These are phyloP conservation scores for Fusarium nurragi DNA, from an alignment of 2,329 filamentous ascomycete species.

Conservation along the genomic window DNA sequence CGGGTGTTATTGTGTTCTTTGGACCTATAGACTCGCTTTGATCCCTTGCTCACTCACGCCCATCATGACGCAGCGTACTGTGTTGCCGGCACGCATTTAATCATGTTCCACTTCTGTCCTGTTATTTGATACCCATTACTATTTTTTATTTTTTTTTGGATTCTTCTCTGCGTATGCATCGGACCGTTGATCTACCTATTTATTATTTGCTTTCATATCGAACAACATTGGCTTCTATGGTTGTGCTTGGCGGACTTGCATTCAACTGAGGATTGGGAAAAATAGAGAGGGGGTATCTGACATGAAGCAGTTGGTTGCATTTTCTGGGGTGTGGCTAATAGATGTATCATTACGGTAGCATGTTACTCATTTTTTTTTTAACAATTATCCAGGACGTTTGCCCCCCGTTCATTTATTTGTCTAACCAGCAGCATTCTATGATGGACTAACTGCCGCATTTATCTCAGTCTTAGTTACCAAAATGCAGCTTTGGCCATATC, in stretches of 20 bases:
- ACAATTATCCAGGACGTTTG: constrained; percentile 18
- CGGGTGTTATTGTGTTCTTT: background rate
- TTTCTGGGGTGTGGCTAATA: constrained; percentile 17
- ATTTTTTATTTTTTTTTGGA: constrained; percentile 24
- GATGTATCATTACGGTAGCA: constrained; percentile 23
- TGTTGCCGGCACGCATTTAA: constrained; percentile 2
- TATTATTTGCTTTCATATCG: constrained; percentile 19
- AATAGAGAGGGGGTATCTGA: constrained; percentile 27
- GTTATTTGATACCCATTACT: constrained; percentile 45
- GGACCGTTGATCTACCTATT: constrained; percentile 7
- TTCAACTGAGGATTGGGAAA: constrained; percentile 21
- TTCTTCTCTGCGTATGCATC: constrained; percentile 24
- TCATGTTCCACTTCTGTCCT: constrained; percentile 39
- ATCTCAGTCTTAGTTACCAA: constrained; percentile 16
- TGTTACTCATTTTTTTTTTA: constrained; percentile 1
- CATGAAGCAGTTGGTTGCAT: constrained; percentile 15
- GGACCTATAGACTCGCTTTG: background rate
- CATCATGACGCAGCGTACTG: background rate
- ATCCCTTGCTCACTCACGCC: background rate
- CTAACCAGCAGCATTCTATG: background rate
- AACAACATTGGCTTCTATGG: constrained; percentile 7
- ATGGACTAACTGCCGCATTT: background rate
- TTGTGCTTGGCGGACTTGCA: constrained; percentile 23
- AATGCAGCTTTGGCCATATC: constrained; percentile 11
- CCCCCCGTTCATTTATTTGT: constrained; percentile 5